Evolutionary conservation across 352 stramenopile genomes (phyloP), one percentile per base, ranked within the genome.

Genomic region (Phytophthora quininea): DNA sequence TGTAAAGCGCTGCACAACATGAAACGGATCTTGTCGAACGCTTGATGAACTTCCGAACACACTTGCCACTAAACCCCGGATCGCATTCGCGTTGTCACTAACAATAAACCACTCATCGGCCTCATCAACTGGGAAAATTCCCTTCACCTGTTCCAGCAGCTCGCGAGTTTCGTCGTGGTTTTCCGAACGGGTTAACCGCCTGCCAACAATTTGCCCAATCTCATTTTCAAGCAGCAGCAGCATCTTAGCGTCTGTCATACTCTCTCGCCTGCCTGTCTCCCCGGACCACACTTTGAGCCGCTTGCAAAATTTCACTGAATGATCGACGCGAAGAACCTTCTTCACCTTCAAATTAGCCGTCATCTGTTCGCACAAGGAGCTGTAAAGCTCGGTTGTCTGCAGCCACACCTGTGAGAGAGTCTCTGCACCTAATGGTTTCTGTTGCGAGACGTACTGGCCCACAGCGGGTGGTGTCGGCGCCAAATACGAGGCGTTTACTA

Each of bases 191-290:
- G 31, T 60, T 0, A 56, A 15, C 1, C 42, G 11, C 1, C 59
- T 31, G 0, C 59, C 59, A 37, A 60, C 32, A 7, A 67, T 67
- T 4, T 56, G 40, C 1, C 19, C 19, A 27, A 67, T 51, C n/a
- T 60, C 50, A 24, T 61, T 67, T 60, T 67, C 42, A 12, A 60
- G 3, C 1, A 67, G 42, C 1, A 67, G 10, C 14, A 60, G 10
- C 50, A 67, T 50, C 5, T 67, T 67, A 8, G 59, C 59, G 37
- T 60, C 42, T n/a, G 1, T 32, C 40, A 50, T 54, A 4, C 40
- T 49, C 27, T 66, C 58, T 6, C 58, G 3, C 49, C 59, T 48
- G 1, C 58, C 58, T 30, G 38, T 47, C 1, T 24, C 50, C 50
- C 10, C 24, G 35, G 19, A 0, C 50, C 58, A 66, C 9, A 60